Evolutionary conservation across 495 filamentous ascomycete genomes (phyloP).

Genomic region (Physcia stellaris): DNA sequence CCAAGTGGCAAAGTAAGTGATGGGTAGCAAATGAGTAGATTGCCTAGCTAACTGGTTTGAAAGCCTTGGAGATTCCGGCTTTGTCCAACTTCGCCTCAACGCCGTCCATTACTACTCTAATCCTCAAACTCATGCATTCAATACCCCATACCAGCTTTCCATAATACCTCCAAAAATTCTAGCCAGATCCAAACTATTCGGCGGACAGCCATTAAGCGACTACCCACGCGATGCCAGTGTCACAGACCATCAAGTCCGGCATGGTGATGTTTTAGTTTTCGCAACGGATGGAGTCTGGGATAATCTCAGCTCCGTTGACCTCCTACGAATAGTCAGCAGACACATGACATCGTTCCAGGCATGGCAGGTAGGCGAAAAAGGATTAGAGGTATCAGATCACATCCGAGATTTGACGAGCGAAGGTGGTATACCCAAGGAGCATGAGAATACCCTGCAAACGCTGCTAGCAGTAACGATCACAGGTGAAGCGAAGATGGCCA

Average conservation of each 20-base stretch:
- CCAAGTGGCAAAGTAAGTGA: constrained; percentile 64
- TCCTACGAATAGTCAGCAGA: constrained; percentile 61
- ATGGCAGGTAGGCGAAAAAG: constrained; percentile 48
- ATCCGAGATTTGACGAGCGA: constrained; percentile 37
- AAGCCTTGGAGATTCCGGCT: constrained; percentile 90
- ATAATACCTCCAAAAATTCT: constrained; percentile 71
- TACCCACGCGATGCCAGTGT: constrained; percentile 73
- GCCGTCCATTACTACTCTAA: constrained; percentile 69
- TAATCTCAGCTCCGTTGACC: constrained; percentile 82
- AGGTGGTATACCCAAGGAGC: constrained; percentile 22
- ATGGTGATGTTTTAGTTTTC: constrained; percentile 84
- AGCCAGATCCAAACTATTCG: constrained; percentile 62
- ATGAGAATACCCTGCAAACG: constrained; percentile 46
- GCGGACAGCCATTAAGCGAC: constrained; percentile 67
- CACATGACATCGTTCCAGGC: constrained; percentile 60
- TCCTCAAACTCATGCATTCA: constrained; percentile 92
- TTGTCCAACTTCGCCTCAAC: constrained; percentile 68
- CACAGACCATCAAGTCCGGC: constrained; percentile 56
- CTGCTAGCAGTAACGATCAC: constrained; percentile 66
- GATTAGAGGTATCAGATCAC: constrained; percentile 41
- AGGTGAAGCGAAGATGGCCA: constrained; percentile 69
- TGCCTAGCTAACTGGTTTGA: constrained; percentile 3
- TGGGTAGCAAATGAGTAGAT: background rate
- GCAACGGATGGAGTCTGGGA: constrained; percentile 96
- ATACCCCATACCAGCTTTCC: constrained; percentile 90